Evolutionary conservation across 1,139 yeast species (phyloP), one percentile per base, ranked within the genome.

Genomic region (Geotrichum citri-aurantii): DNA sequence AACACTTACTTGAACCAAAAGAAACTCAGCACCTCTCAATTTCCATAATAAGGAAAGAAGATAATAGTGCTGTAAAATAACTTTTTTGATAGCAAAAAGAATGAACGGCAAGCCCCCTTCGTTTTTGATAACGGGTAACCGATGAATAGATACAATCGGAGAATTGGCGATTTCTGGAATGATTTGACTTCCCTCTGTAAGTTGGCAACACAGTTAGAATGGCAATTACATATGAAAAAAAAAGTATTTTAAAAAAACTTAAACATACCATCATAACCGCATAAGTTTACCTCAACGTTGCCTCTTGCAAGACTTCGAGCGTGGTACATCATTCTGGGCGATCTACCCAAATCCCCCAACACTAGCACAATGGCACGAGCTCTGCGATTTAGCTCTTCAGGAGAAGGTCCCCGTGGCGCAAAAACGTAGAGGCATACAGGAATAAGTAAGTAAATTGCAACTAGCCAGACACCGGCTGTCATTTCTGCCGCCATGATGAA

Each of bases 311-410:
- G 83, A 57, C 95, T 86, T 60, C 79, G 74, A 0, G 96, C 96
- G 71, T 95, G 99, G 71, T 93, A 88, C 66, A 87, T 81, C 89
- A 93, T 93, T 62, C 99, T 77, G 4, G 99, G 99, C 1, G 98
- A 92, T 68, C 92, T 95, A 14, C 97, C 97, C 57, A 95, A 71
- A 69, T 93, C 99, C 1, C 99, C 99, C 29, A 95, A 76, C 1
- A 93, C 99, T 61, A 89, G 80, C 29, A 93, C 84, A 8, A 88
- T 79, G 3, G 90, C 83, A 51, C 89, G 75, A 64, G 76, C 81
- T 63, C 80, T 74, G 14, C 68, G 61, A 12, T 60, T 54, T 14
- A 52, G 59, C 33, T 62, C 58, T 6, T 48, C 60, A 6, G 31
- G 40, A 2, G 54, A 42, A 11, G 50, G 57, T 5, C 55, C 50